phyloP scores from a whole-genome alignment of 768 basidiomycete genomes.

The Boletus subcaerulescens region DNA sequence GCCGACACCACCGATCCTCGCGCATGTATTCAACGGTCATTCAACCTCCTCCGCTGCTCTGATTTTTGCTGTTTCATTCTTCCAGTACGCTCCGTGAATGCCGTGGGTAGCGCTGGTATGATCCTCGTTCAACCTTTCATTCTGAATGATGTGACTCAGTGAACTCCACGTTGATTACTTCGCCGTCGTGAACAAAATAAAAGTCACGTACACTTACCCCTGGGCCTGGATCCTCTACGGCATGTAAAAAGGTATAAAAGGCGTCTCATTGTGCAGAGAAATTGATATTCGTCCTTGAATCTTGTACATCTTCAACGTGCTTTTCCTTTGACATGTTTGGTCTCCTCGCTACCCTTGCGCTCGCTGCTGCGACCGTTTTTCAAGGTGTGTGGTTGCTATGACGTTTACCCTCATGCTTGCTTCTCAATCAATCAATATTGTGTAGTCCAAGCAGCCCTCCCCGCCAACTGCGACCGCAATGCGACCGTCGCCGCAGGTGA shows the following conservation, averaged over 20 bases:
- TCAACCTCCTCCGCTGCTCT: not conserved
- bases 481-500: constrained; percentile 58
- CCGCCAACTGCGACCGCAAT: constrained; percentile 51
- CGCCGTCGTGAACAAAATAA: not conserved
- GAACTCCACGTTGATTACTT: not conserved
- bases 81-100: not conserved
- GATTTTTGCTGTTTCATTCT: not conserved
- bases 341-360: constrained; percentile 13
- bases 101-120: not conserved
- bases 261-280: not conserved
- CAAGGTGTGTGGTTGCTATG: constrained; percentile 15
- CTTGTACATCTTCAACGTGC: not conserved
- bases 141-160: no score
- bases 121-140: not conserved
- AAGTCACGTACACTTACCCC: not conserved
- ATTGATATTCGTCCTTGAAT: not conserved
- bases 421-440: constrained; percentile 14
- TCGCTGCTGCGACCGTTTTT: constrained; percentile 10
- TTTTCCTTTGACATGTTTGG: constrained; percentile 15
- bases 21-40: not conserved
- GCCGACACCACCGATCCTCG: no score
- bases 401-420: not conserved
- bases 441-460: constrained; percentile 43
- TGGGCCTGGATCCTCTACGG: not conserved
- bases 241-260: constrained; percentile 19